Conservation (phyloP, 768 basidiomycete species). For the Lactarius psammicola region DNA sequence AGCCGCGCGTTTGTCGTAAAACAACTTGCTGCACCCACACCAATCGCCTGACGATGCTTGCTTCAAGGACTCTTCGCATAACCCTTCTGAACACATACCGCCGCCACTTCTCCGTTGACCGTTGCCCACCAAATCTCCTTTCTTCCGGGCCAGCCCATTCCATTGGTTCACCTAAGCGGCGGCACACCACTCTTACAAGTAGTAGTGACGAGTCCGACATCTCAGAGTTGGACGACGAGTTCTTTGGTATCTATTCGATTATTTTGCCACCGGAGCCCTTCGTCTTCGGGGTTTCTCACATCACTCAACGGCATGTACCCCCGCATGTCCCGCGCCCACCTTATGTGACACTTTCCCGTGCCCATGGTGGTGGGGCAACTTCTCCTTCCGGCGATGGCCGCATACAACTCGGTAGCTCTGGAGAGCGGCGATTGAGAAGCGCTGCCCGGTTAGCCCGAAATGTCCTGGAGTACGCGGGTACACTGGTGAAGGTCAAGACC, state of each 20-base stretch:
- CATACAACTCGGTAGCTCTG: slow-evolving; percentile 18
- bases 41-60: not conserved
- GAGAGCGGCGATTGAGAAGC: slow-evolving; percentile 20
- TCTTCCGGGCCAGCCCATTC: not conserved
- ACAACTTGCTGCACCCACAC: not conserved
- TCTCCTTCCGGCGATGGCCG: slow-evolving; percentile 14
- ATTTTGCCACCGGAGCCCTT: slow-evolving; percentile 68
- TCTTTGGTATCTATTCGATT: slow-evolving; percentile 54
- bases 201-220: not conserved
- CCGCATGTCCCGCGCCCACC: slow-evolving; percentile 49
- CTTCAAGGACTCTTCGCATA: slow-evolving; percentile 4
- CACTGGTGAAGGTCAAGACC: slow-evolving; percentile 25
- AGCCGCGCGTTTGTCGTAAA: not conserved
- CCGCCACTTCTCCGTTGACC: not conserved
- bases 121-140: not conserved
- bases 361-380: not conserved
- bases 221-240: not conserved
- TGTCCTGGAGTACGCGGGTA: slow-evolving; percentile 26
- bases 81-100: not conserved
- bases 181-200: not conserved
- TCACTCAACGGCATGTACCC: slow-evolving; percentile 56
- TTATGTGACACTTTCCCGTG: slow-evolving; percentile 41
- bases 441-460: slow-evolving; percentile 23
- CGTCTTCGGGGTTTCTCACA: slow-evolving; percentile 63
- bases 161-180: not conserved